These are phyloP conservation scores for Neotropicomus parvogracilis DNA, from an alignment of 1,284 basidiomycete species.

Conservation along the genomic window DNA sequence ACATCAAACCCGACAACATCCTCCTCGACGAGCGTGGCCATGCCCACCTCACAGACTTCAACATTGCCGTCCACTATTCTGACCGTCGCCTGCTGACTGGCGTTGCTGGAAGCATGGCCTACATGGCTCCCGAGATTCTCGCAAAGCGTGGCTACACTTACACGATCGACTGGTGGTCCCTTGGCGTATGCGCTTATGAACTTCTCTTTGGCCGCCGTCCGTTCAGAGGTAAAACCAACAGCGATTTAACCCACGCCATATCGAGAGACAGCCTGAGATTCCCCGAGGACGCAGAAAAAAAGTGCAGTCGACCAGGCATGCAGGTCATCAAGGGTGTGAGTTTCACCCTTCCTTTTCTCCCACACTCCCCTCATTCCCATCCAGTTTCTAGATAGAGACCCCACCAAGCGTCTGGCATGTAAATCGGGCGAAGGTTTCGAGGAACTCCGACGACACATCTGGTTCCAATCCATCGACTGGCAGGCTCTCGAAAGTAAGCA, in stretches of 20 bases:
- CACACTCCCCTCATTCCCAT: conserved; percentile 6
- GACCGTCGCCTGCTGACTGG: conserved; percentile 82
- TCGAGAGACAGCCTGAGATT: conserved; percentile 71
- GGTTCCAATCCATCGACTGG: conserved; percentile 90
- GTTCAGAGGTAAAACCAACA: conserved; percentile 89
- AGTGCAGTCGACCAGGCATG: conserved; percentile 64
- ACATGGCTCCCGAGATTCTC: conserved; percentile 97
- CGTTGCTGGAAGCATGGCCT: conserved; percentile 99
- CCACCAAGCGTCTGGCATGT: conserved; percentile 78
- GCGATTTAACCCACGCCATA: conserved; percentile 85
- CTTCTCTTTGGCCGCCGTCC: conserved; percentile 88
- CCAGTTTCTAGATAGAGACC: conserved; percentile 84
- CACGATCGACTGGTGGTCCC: conserved; percentile 95
- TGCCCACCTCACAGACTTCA: conserved; percentile 97
- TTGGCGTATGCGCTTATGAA: conserved; percentile 91
- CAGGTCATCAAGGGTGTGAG: conserved; percentile 66
- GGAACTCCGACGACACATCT: conserved; percentile 78
- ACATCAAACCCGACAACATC: conserved; percentile 97
- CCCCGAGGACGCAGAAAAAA: conserved; percentile 73
- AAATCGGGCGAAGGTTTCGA: conserved; percentile 75
- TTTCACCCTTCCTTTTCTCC: conserved; percentile 16
- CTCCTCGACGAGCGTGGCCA: conserved; percentile 94
- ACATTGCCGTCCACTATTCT: conserved; percentile 95
- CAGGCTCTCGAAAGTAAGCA: conserved; percentile 78
- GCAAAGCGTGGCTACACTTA: conserved; percentile 82